Base-by-base conservation (phyloP, 2,329 filamentous ascomycete genomes). In the Trichoderma aggressivum region DNA sequence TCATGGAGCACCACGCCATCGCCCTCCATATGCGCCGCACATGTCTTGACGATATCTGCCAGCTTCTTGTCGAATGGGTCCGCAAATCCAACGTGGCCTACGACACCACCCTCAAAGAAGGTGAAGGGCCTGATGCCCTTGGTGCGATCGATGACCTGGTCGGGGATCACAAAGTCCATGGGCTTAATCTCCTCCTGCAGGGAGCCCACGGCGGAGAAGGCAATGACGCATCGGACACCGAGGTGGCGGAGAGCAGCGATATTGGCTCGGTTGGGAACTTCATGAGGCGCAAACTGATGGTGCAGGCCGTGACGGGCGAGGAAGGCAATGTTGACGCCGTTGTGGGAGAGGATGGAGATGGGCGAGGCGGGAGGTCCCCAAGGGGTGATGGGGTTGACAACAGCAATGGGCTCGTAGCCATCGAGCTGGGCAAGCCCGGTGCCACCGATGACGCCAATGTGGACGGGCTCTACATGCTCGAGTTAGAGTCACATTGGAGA, bases 111-210 rank as follows among this genome's bases (percentile, higher is more conserved):
- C 82, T 95, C 93, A 80, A 98, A 99, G 85, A 97, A 99, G 30
- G 96, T 98, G 81, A 95, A 98, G 2, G 95, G 94, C 8, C 96
- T 88, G 74, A 97, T 87, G 68, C 95, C 96, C 88, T 98, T 98
- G 75, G 95, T 98, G 74, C 95, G 93, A 84, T 99, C 96, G 80
- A 98, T 98, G 81, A 97, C 89, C 85, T 99, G 96, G 83, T 98
- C 94, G 0, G 95, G 96, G 14, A 99, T 88, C 65, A 98, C 93
- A 81, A 99, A 99, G 85, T 99, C 96, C 83, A 96, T 92, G 56
- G 96, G 96, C 83, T 92, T 93, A 81, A 99, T 95, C 78, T 94
- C 89, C 84, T 98, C 96, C 80, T 92, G 93, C 79, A 99, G 85
- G 78, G 92, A 95, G 73, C 96, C 96, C 71, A 99, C 96, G 62